Evolutionary conservation across 257 asterid species (phyloP).

Genomic region (Penstemon newberryi): DNA sequence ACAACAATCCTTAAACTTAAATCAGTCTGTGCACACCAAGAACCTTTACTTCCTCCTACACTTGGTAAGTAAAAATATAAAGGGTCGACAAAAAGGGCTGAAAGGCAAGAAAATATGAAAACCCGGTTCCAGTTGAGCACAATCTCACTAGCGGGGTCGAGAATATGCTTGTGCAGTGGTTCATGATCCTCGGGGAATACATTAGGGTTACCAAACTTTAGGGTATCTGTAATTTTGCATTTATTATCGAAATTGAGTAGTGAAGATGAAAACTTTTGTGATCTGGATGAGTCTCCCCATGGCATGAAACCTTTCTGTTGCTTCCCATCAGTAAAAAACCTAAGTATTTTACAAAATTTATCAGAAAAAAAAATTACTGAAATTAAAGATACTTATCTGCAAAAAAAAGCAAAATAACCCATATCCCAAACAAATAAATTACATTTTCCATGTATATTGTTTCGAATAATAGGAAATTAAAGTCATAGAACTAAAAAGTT

Average conservation of each 20-base stretch:
- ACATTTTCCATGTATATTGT: slow-evolving; percentile 7
- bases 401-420: neutral
- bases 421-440: slow-evolving; percentile 8
- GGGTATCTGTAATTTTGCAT: slow-evolving; percentile 44
- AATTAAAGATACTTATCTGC: neutral
- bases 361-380: neutral
- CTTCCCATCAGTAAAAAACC: slow-evolving; percentile 79
- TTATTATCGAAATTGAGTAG: slow-evolving; percentile 47
- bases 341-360: slow-evolving; percentile 34
- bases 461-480: neutral
- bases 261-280: slow-evolving; percentile 46
- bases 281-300: slow-evolving; percentile 51
- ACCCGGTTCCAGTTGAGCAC: slow-evolving; percentile 88
- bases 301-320: slow-evolving; percentile 43
- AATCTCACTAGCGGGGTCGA: slow-evolving; percentile 88
- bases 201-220: slow-evolving; percentile 59
- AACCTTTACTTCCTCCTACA: slow-evolving; percentile 54
- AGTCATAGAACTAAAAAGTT: slow-evolving; percentile 18
- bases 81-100: slow-evolving; percentile 87
- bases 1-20: slow-evolving; percentile 68
- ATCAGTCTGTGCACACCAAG: slow-evolving; percentile 79
- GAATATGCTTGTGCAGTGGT: slow-evolving; percentile 63
- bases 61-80: slow-evolving; percentile 83
- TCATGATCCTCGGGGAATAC: slow-evolving; percentile 55
- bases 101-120: slow-evolving; percentile 79